These are phyloP conservation scores for Neurospora crassa DNA, from an alignment of 2,329 filamentous ascomycete genomes.

Conservation along the genomic window DNA sequence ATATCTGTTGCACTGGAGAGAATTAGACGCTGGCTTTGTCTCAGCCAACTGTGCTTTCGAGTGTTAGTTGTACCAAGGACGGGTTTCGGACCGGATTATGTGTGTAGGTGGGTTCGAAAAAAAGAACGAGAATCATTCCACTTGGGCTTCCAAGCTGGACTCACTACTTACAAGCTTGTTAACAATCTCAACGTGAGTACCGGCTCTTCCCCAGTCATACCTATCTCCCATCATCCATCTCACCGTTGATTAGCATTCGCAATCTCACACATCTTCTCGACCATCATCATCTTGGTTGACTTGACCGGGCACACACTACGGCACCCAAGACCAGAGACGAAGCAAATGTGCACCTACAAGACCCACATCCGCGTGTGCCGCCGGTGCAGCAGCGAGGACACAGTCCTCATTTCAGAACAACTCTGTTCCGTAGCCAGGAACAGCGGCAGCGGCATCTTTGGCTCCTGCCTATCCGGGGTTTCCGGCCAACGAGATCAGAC, in stretches of 20 bases:
- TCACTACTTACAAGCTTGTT: not conserved
- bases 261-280: not conserved
- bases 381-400: constrained; percentile 27
- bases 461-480: constrained; percentile 27
- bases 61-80: not conserved
- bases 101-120: not conserved
- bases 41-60: not conserved
- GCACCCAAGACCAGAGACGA: constrained; percentile 9
- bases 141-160: not conserved
- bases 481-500: constrained; percentile 22
- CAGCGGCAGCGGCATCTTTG: constrained; percentile 27
- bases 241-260: not conserved
- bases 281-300: not conserved
- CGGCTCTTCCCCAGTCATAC: not conserved
- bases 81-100: not conserved
- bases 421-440: constrained; percentile 23
- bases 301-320: constrained; percentile 10
- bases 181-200: not conserved
- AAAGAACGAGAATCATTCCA: not conserved
- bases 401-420: constrained; percentile 31
- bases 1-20: not conserved
- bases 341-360: constrained; percentile 31
- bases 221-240: not conserved
- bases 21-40: not conserved
- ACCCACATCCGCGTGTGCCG: constrained; percentile 29